phyloP scores from a whole-genome alignment of 768 basidiomycete genomes.

The Hygrophoropsis aurantiaca region DNA sequence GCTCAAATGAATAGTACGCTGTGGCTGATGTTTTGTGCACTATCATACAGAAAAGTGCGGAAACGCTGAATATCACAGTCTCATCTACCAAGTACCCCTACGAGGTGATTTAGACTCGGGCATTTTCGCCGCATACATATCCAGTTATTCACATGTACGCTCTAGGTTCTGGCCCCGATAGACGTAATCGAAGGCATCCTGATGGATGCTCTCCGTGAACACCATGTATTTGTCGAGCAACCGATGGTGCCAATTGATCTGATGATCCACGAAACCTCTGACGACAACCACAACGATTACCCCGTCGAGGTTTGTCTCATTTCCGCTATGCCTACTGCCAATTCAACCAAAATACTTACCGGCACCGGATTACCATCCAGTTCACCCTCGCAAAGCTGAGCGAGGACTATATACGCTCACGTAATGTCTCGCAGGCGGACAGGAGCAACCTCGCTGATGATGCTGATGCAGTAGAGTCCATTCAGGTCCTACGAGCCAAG shows the following conservation, averaged over 20 bases:
- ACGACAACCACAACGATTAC: too few species aligned
- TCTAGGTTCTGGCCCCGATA: constrained; percentile 1
- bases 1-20: not conserved
- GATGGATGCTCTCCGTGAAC: not conserved
- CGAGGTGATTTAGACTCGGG: not conserved
- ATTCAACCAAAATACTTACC: too few species aligned
- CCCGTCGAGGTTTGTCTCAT: too few species aligned
- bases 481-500: constrained; percentile 14
- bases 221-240: not conserved
- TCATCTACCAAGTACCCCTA: not conserved
- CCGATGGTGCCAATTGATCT: not conserved
- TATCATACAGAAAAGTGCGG: not conserved
- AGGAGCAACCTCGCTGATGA: not conserved
- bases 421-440: not conserved
- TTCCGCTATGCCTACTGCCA: too few species aligned
- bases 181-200: not conserved
- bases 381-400: not conserved
- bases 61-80: not conserved
- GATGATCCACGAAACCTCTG: not conserved
- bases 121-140: too few species aligned
- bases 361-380: not conserved
- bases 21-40: not conserved
- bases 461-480: not conserved
- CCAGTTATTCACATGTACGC: not conserved
- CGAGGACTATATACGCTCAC: not conserved